Base-by-base conservation (phyloP, 192 early-diverging fungal genomes). In the Endogone sp. region DNA sequence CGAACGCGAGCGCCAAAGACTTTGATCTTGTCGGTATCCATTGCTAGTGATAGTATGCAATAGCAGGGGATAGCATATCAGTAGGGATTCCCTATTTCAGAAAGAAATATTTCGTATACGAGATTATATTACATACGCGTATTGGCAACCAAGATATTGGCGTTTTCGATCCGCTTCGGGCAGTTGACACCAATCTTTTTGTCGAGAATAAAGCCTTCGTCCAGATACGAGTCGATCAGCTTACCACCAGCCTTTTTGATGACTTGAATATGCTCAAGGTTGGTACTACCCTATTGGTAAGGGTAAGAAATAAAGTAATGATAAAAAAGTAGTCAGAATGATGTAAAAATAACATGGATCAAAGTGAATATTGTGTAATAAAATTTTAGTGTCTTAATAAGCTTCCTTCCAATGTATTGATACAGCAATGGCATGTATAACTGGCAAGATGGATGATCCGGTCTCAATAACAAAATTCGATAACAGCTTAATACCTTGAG, bases 21-120 rank as follows among this genome's bases (percentile, higher is more conserved):
- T 83, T 99, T 99, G 83, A 99, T 95, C 80, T 99, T 99, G 81
- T 99, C 97, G 11, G 97, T 99, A 81, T 99, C 97, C 97, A 99
- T 99, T 30, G 97, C 91, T 93, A 76, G 25, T 61, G 62, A 13
- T 22, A 63, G 11, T 22, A 61, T 24, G 56, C 49, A 27, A 74
- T n/a, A n/a, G n/a, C n/a, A n/a, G n/a, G n/a, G n/a, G n/a, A n/a
- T n/a, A n/a, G n/a, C n/a, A n/a, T n/a, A n/a, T n/a, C n/a, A n/a
- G n/a, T n/a, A n/a, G n/a, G n/a, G n/a, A n/a, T n/a, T n/a, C n/a
- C n/a, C n/a, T n/a, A n/a, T n/a, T n/a, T n/a, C n/a, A n/a, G n/a
- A n/a, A n/a, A n/a, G n/a, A n/a, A n/a, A n/a, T n/a, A n/a, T n/a
- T n/a, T n/a, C n/a, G n/a, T n/a, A n/a, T n/a, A n/a, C n/a, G n/a